Evolutionary conservation across 345 rosid species (phyloP).

Genomic region (Aurinia saxatilis): DNA sequence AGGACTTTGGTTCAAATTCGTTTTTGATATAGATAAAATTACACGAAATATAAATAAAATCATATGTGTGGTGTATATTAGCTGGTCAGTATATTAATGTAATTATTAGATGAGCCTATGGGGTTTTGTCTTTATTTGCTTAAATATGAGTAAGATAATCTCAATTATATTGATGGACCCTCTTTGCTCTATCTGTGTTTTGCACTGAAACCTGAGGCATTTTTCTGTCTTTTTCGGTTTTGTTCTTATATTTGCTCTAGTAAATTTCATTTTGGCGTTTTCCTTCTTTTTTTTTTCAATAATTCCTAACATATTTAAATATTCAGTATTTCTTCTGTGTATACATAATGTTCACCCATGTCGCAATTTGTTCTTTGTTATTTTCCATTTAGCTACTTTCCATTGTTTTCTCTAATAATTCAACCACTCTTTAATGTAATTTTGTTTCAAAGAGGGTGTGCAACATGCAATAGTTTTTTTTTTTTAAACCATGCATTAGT

Average conservation of each 20-base stretch:
- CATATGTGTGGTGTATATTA: not conserved
- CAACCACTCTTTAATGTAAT: not conserved
- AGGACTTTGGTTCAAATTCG: too few relatives aligned
- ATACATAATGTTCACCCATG: conserved; percentile 14
- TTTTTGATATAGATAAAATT: too few relatives aligned
- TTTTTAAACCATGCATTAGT: too few relatives aligned
- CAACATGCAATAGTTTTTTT: conserved; percentile 15
- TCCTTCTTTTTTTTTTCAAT: not conserved
- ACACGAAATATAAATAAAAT: not conserved
- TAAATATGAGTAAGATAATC: conserved; percentile 16
- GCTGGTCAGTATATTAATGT: not conserved
- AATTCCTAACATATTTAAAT: not conserved
- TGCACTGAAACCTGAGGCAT: conserved; percentile 25
- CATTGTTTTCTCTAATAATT: conserved; percentile 25
- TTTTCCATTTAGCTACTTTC: conserved; percentile 26
- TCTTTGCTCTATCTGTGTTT: conserved; percentile 24
- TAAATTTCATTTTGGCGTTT: conserved; percentile 7
- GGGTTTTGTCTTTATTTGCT: conserved; percentile 26
- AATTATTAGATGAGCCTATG: not conserved
- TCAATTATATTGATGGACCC: conserved; percentile 25
- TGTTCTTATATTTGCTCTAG: conserved; percentile 18
- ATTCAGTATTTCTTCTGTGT: not conserved
- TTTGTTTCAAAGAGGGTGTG: not conserved
- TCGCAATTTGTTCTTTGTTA: conserved; percentile 22
- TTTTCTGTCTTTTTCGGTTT: conserved; percentile 25